Conservation (phyloP, 768 basidiomycete species). For the Podaxis rugospora region DNA sequence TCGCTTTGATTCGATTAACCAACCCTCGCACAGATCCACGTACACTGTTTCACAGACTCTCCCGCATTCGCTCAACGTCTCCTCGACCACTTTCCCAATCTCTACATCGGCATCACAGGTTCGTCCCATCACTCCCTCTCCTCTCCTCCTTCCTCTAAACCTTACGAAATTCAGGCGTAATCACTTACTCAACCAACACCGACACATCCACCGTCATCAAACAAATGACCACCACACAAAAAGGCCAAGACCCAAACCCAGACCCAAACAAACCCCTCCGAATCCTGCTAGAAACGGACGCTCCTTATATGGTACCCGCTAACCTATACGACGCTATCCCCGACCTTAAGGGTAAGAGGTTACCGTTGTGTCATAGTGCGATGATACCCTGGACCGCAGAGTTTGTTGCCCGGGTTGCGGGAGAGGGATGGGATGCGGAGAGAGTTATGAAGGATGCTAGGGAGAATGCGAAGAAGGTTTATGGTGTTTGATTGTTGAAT, state of each 20-base stretch:
- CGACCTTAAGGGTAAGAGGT: conserved; percentile 47
- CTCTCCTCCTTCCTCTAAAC: not conserved
- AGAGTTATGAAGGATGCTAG: conserved; percentile 57
- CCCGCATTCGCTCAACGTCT: conserved; percentile 70
- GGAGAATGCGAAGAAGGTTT: conserved; percentile 60
- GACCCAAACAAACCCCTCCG: conserved; percentile 25
- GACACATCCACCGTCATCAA: conserved; percentile 69
- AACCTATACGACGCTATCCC: conserved; percentile 63
- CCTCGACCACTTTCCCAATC: conserved; percentile 73
- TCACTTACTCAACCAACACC: conserved; percentile 71
- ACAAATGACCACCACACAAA: conserved; percentile 34
- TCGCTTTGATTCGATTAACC: not conserved
- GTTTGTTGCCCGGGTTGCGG: conserved; percentile 53
- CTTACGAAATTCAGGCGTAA: conserved; percentile 49
- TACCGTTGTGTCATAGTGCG: conserved; percentile 71
- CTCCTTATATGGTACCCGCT: conserved; percentile 81
- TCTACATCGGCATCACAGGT: conserved; percentile 83
- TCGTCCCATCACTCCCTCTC: conserved; percentile 1
- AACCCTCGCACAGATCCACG: conserved; percentile 52
- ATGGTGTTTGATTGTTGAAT: conserved; percentile 42
- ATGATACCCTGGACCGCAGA: conserved; percentile 88
- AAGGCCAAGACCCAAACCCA: no score
- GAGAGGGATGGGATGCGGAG: conserved; percentile 46
- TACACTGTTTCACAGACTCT: conserved; percentile 86
- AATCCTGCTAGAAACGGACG: conserved; percentile 79